Evolutionary conservation across 768 basidiomycete genomes (phyloP), one percentile per base, ranked within the genome.

Genomic region (Rhizopogon vulgaris): DNA sequence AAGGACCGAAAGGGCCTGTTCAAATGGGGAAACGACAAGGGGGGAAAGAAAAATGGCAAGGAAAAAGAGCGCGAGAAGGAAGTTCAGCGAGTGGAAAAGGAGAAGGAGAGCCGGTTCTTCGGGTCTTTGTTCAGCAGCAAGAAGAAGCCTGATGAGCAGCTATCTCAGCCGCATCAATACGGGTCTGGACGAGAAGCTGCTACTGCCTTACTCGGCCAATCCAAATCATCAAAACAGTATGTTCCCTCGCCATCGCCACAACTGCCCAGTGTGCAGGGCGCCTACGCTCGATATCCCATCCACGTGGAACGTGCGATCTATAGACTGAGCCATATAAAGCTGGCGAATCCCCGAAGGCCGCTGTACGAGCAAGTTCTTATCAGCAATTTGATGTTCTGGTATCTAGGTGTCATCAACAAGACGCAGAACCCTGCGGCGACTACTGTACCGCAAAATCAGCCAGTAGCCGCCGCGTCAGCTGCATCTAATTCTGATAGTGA

Each of bases 231-330:
- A 11, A 91, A 89, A 68, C 70, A 73, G 27, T 73, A 81, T 56
- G 73, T 75, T 22, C 76, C 84, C 0, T 82, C 86, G 7, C 71
- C 79, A 3, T 85, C 87, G 10, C 84, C 87, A 11, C 63, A 69
- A 24, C 36, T 56, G 12, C 67, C 58, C 10, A 62, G 73, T 41
- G 51, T 70, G 30, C 62, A 65, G 15, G 74, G 73, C 25, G 62
- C 67, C 40, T 85, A 79, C 58, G 76, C 94, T 47, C 83, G 96
- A 58, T 94, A 98, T 65, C 96, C 96, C 8, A 97, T 99, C 54
- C 96, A 99, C 63, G 96, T 99, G 56, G 96, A 99, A 67, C 83
- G 96, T 32, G 96, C 96, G 3, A 94, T 99, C 42, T 99, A 99
- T 71, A 79, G 96, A 54, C 75, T 99, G 46, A 94, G 91, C 66